A percentile compares a stretch with the other conserved stretches of the same genome.
Evolutionary conservation across 1,139 yeast genomes (phyloP).

Genomic region (Candida sanyaensis): DNA sequence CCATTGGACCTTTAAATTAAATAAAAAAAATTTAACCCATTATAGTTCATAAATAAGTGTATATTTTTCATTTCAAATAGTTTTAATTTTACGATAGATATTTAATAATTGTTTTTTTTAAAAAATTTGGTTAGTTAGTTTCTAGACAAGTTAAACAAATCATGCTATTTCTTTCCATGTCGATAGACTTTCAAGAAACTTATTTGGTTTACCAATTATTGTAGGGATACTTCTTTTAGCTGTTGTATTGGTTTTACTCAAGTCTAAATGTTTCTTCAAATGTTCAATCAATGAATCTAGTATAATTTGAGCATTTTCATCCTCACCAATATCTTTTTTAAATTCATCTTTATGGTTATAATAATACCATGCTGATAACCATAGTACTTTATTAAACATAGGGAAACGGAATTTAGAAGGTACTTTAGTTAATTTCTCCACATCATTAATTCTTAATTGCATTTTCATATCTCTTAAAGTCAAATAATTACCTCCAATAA

Average conservation of each 20-base stretch:
- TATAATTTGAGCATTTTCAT: conserved; percentile 5
- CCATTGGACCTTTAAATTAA: conserved; percentile 39
- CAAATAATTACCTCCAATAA: conserved; percentile 85
- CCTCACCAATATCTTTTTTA: conserved; percentile 19
- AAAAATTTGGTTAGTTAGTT: neutral
- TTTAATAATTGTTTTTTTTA: neutral
- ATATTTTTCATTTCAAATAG: conserved; percentile 1
- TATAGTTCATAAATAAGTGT: neutral
- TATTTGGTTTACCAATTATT: conserved; percentile 23
- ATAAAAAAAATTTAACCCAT: neutral
- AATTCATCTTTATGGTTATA: conserved; percentile 27
- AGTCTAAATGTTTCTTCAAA: conserved; percentile 25
- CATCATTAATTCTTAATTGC: conserved; percentile 60
- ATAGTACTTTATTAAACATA: conserved; percentile 65
- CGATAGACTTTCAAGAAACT: conserved; percentile 20
- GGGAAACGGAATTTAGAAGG: conserved; percentile 81
- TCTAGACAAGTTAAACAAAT: neutral
- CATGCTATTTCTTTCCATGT: conserved; percentile 19
- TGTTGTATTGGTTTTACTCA: conserved; percentile 27
- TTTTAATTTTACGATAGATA: neutral
- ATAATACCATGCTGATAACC: conserved; percentile 59
- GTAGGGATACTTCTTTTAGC: conserved; percentile 34
- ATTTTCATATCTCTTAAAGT: conserved; percentile 62
- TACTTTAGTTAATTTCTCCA: conserved; percentile 71
- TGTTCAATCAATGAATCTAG: conserved; percentile 19